phyloP scores from a whole-genome alignment of 2,329 filamentous ascomycete genomes.

The Penicillium verrucosum region DNA sequence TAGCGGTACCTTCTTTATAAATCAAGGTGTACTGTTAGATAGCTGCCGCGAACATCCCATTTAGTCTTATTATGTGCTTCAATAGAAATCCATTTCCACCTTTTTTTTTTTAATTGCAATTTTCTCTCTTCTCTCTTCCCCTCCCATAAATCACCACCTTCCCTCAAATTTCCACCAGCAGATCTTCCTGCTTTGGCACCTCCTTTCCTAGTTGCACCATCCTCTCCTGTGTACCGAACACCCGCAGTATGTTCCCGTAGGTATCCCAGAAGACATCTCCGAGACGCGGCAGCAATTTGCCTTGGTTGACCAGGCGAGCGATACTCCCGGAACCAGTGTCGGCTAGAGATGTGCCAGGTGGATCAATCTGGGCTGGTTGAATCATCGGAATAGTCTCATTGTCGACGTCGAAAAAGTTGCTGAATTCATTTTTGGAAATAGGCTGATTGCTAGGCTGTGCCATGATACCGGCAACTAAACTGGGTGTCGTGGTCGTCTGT shows the following conservation, averaged over 20 bases:
- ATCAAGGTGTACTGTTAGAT: conserved; percentile 90
- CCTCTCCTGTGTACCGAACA: conserved; percentile 59
- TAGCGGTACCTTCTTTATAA: conserved; percentile 78
- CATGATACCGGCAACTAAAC: neutral
- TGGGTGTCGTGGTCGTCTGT: neutral
- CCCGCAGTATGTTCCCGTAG: conserved; percentile 58
- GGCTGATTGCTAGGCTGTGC: neutral
- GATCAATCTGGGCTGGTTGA: neutral
- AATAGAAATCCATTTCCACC: neutral
- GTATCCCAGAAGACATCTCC: conserved; percentile 54
- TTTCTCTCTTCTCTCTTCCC: neutral
- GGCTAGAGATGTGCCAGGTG: neutral
- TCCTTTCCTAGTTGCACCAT: conserved; percentile 32
- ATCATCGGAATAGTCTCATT: neutral
- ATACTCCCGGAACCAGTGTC: conserved; percentile 13
- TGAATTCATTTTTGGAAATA: neutral
- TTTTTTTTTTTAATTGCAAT: neutral
- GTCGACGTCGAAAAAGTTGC: conserved; percentile 1
- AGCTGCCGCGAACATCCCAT: conserved; percentile 76
- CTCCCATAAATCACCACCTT: neutral
- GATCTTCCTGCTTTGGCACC: neutral
- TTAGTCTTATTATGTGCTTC: neutral
- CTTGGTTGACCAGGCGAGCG: conserved; percentile 28
- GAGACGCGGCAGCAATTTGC: conserved; percentile 52
- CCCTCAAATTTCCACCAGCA: neutral